Percentiles rank a stretch among this genome's conserved stretches.
phyloP scores from a whole-genome alignment of 345 rosid genomes.

The Salix purpurea region DNA sequence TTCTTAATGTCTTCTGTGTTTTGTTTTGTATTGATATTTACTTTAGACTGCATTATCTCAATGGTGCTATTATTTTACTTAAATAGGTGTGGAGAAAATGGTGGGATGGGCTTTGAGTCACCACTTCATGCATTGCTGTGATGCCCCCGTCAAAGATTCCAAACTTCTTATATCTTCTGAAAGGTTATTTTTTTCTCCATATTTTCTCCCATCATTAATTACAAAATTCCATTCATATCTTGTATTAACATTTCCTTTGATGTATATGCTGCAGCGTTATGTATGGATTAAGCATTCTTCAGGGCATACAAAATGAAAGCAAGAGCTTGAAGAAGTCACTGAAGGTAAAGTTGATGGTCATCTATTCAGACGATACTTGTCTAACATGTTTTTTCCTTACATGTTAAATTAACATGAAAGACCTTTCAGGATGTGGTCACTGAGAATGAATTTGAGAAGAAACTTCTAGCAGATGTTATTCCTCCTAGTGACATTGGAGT shows the following conservation, averaged over 20 bases:
- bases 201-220: not conserved
- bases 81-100: conserved; percentile 81
- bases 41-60: not conserved
- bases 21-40: not conserved
- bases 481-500: conserved; percentile 96
- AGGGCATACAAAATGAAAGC: conserved; percentile 62
- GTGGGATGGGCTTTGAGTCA: conserved; percentile 90
- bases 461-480: conserved; percentile 92
- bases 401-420: not conserved
- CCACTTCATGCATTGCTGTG: conserved; percentile 72
- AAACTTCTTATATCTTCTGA: conserved; percentile 67
- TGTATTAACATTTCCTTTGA: conserved; percentile 2
- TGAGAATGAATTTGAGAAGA: conserved; percentile 97
- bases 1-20: not conserved
- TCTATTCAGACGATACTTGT: not conserved
- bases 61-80: conserved; percentile 2
- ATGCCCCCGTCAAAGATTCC: conserved; percentile 51
- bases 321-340: conserved; percentile 77
- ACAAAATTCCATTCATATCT: not conserved
- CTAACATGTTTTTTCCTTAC: not conserved
- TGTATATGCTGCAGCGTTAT: conserved; percentile 48
- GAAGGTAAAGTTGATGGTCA: conserved; percentile 43
- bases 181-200: conserved; percentile 41
- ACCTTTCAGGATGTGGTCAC: conserved; percentile 82
- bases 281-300: conserved; percentile 66